These are phyloP conservation scores for Lentinula guzmanii DNA, from an alignment of 768 basidiomycete species.

Conservation along the genomic window DNA sequence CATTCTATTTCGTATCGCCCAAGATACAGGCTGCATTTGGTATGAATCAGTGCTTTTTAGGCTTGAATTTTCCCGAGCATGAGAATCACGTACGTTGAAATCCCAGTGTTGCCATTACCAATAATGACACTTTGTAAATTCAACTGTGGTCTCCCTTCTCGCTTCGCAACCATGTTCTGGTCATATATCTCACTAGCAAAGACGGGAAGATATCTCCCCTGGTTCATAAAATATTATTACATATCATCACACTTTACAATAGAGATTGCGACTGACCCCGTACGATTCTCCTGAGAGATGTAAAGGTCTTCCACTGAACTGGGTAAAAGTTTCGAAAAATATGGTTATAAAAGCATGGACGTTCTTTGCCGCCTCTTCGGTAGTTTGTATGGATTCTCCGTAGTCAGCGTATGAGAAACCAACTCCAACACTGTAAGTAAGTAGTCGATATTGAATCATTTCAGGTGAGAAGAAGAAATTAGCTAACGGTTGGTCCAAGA, in stretches of 20 bases:
- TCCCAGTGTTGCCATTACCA: constrained; percentile 63
- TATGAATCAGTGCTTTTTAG: neutral
- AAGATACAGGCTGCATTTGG: constrained; percentile 34
- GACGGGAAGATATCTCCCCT: constrained; percentile 68
- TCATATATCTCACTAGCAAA: constrained; percentile 78
- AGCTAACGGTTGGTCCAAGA: constrained; percentile 56
- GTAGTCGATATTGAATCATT: neutral
- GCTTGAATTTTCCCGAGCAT: neutral
- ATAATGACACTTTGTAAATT: constrained; percentile 74
- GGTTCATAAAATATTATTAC: neutral
- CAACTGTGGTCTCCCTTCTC: constrained; percentile 45
- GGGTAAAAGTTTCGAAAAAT: constrained; percentile 74
- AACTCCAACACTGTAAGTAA: constrained; percentile 39
- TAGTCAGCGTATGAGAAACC: constrained; percentile 70
- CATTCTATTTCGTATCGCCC: constrained; percentile 46
- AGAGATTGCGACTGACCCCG: constrained; percentile 34
- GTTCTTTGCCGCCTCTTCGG: constrained; percentile 77
- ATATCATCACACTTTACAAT: neutral
- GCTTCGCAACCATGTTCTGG: constrained; percentile 54
- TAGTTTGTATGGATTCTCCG: constrained; percentile 63
- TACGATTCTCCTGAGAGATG: constrained; percentile 70
- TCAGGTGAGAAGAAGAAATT: neutral
- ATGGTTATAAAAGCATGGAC: constrained; percentile 71
- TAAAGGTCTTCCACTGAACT: constrained; percentile 62
- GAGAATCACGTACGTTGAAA: constrained; percentile 15